Evolutionary conservation across 176 grass and related monocot species (phyloP).

Genomic region (Triticum monococcum): DNA sequence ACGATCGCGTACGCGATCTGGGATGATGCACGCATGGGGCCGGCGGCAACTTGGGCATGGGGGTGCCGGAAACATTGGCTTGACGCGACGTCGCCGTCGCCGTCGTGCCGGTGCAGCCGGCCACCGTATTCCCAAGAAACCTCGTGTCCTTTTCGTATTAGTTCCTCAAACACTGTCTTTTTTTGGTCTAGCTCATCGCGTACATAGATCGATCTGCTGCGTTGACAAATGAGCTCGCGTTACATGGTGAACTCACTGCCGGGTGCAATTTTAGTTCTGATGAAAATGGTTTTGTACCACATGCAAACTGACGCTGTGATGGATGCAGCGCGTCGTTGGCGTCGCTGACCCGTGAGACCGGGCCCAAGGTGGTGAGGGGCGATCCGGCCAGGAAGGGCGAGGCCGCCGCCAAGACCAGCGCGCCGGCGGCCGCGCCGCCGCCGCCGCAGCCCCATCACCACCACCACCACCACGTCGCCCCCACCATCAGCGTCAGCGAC

Average conservation of each 20-base stretch:
- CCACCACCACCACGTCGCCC: slow-evolving; percentile 67
- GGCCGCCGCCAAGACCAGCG: slow-evolving; percentile 30
- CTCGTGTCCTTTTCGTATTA: too few species aligned
- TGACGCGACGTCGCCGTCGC: too few species aligned
- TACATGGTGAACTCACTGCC: background rate
- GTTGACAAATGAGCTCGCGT: too few species aligned
- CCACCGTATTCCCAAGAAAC: too few species aligned
- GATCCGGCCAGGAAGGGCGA: slow-evolving; percentile 81
- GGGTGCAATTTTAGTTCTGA: background rate
- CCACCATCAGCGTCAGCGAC: slow-evolving; percentile 88
- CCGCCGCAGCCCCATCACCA: slow-evolving; percentile 27
- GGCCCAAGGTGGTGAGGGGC: slow-evolving; percentile 78
- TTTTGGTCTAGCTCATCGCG: too few species aligned
- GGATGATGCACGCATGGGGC: too few species aligned
- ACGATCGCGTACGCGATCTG: too few species aligned
- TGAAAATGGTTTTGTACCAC: background rate
- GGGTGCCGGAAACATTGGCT: too few species aligned
- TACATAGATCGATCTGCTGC: too few species aligned
- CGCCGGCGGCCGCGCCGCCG: background rate
- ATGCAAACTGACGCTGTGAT: slow-evolving; percentile 12
- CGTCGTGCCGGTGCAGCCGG: too few species aligned
- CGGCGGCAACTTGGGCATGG: too few species aligned
- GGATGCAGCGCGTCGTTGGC: slow-evolving; percentile 85
- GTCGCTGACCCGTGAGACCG: slow-evolving; percentile 88
- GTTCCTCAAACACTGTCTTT: too few species aligned